These are phyloP conservation scores for Myriosclerotinia duriaeana DNA, from an alignment of 2,329 filamentous ascomycete genomes.

Conservation along the genomic window DNA sequence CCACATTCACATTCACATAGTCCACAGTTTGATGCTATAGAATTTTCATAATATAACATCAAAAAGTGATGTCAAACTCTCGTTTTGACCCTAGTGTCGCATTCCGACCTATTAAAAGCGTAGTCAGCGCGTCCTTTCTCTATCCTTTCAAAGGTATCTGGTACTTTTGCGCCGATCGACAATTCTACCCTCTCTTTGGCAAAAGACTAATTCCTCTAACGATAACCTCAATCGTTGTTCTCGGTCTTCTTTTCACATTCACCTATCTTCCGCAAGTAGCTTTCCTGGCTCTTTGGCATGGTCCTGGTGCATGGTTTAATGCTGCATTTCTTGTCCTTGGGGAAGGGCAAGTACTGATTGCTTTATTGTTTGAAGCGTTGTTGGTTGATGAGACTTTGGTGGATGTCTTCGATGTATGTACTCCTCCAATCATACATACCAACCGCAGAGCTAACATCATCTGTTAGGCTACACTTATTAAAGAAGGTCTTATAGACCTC, in stretches of 20 bases:
- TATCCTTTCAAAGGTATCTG: conserved; percentile 71
- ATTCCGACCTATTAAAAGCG: conserved; percentile 30
- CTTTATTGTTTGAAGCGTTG: conserved; percentile 70
- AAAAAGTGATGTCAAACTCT: conserved; percentile 16
- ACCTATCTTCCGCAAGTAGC: conserved; percentile 86
- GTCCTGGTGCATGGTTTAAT: conserved; percentile 83
- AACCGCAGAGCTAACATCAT: background rate
- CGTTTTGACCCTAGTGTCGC: conserved; percentile 16
- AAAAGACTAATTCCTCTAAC: conserved; percentile 77
- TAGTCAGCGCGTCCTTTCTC: conserved; percentile 41
- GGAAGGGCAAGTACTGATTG: conserved; percentile 50
- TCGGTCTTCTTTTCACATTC: conserved; percentile 83
- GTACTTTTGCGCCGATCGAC: conserved; percentile 76
- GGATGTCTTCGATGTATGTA: conserved; percentile 73
- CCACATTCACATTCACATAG: background rate
- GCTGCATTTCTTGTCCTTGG: conserved; percentile 85
- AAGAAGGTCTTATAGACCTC: conserved; percentile 68
- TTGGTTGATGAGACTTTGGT: conserved; percentile 78
- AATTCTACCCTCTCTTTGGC: conserved; percentile 78
- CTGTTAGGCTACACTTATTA: conserved; percentile 64
- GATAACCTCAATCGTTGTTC: conserved; percentile 78
- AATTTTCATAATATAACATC: background rate
- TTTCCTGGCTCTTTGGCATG: conserved; percentile 87
- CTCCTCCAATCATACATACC: background rate
- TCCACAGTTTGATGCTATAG: background rate